Percentiles rank a stretch among this genome's conserved stretches.
These are phyloP conservation scores for Ogataea hybrid DNA, from an alignment of 1,139 yeast species.

Conservation along the genomic window DNA sequence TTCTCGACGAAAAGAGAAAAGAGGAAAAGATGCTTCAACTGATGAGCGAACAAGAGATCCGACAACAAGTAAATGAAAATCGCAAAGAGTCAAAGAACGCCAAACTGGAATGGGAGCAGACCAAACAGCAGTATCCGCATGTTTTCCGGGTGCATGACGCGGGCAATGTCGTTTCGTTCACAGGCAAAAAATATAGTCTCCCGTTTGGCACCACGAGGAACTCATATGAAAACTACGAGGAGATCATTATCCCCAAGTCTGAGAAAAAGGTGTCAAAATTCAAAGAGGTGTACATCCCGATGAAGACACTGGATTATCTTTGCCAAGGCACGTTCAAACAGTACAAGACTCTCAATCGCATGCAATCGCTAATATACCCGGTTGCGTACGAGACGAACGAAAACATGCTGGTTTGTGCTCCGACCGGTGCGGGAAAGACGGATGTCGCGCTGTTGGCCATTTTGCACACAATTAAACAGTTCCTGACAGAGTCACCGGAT, in stretches of 20 bases:
- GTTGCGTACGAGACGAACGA: conserved; percentile 92
- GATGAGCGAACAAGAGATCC: conserved; percentile 57
- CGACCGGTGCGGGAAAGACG: conserved; percentile 99
- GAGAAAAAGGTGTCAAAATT: conserved; percentile 45
- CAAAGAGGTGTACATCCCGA: conserved; percentile 53
- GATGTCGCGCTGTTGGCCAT: conserved; percentile 91
- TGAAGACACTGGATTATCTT: conserved; percentile 65
- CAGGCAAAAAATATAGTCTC: conserved; percentile 75
- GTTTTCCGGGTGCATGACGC: conserved; percentile 74
- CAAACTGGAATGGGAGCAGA: conserved; percentile 45
- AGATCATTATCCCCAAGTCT: conserved; percentile 78
- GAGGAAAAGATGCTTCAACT: conserved; percentile 27
- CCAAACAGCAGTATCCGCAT: conserved; percentile 71
- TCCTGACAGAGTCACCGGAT: conserved; percentile 42
- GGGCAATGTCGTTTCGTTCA: conserved; percentile 66
- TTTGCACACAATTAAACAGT: conserved; percentile 76
- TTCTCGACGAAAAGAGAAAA: conserved; percentile 19
- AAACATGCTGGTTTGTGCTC: conserved; percentile 97
- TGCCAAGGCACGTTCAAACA: conserved; percentile 85
- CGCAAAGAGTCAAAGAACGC: conserved; percentile 50
- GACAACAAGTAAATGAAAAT: conserved; percentile 55
- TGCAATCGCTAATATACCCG: conserved; percentile 90
- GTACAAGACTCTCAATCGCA: conserved; percentile 74
- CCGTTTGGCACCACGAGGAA: conserved; percentile 81
- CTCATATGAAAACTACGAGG: conserved; percentile 64